Base-by-base conservation (phyloP, 192 early-diverging fungal genomes). In the Allomyces macrogynus region DNA sequence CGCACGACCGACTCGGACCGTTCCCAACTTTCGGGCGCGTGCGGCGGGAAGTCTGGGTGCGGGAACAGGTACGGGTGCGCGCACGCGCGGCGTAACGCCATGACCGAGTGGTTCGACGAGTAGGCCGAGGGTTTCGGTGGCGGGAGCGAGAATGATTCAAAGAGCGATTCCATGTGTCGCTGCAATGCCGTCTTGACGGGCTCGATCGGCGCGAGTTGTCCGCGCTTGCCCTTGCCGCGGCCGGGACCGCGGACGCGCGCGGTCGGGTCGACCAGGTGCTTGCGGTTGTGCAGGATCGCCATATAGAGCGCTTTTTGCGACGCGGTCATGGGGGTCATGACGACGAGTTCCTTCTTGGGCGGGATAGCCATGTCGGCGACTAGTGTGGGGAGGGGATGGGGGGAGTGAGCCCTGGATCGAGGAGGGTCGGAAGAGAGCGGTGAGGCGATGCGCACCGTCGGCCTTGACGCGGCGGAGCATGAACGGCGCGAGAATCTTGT, bases 31-130 rank as follows among this genome's bases (percentile, higher is more conserved):
- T 69, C 67, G 2, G 82, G 78, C 68, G 89, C 86, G 24, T 72
- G 76, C 57, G 82, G 67, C 1, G 85, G 86, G 73, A 89, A 85
- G 61, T 89, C 83, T 10, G 49, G 49, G 49, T 57, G 49, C 49
- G 49, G 49, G 69, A 95, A 94, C 14, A 96, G 73, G 67, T 89
- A 98, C 11, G 95, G 93, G 72, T 98, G 95, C 71, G 95, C 92
- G 77, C 95, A 98, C 61, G 89, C 80, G 70, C 96, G 96, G 64
- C 93, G 88, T 32, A 95, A 76, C 71, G 96, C 93, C 87, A 96
- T 89, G 44, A 87, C 78, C 49, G 49, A 14, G 49, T 57, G 49
- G 16, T 20, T 20, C 40, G 62, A 20, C 26, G 12, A 18, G 14
- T 27, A 40, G 62, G 12, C 16, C 14, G 62, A 5, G 14, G 16